A percentile compares a stretch with the other conserved stretches of the same genome.
phyloP scores from a whole-genome alignment of 495 filamentous ascomycete species.

The Hamigera avellanea region DNA sequence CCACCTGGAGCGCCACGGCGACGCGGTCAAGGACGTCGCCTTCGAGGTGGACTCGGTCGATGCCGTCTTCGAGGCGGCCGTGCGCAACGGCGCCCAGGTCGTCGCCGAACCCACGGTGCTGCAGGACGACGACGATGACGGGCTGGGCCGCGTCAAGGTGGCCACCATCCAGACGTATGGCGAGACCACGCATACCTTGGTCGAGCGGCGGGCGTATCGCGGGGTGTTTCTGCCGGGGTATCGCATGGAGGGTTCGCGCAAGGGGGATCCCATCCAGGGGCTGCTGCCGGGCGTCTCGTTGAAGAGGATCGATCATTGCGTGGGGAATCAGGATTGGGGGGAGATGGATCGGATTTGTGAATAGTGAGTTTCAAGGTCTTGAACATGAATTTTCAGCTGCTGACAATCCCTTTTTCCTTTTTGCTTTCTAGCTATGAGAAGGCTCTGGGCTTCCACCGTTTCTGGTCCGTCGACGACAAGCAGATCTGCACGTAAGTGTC shows the following conservation, averaged over 20 bases:
- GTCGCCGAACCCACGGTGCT: constrained; percentile 45
- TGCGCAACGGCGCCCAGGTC: constrained; percentile 53
- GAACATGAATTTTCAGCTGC: constrained; percentile 1
- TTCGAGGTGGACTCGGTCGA: constrained; percentile 83
- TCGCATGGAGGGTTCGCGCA: constrained; percentile 24
- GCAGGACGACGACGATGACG: constrained; percentile 36
- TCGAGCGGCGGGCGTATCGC: constrained; percentile 52
- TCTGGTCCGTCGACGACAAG: constrained; percentile 87
- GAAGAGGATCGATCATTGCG: constrained; percentile 77
- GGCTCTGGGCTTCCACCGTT: constrained; percentile 82
- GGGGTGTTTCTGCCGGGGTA: constrained; percentile 79
- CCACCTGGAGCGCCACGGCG: constrained; percentile 73
- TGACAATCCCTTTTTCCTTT: constrained; percentile 18
- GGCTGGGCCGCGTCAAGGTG: constrained; percentile 48
- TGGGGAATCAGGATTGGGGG: constrained; percentile 87
- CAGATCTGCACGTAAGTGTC: constrained; percentile 58
- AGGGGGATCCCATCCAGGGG: constrained; percentile 34
- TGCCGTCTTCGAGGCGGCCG: constrained; percentile 57
- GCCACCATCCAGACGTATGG: constrained; percentile 82
- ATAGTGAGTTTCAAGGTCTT: constrained; percentile 36
- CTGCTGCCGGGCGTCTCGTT: constrained; percentile 51
- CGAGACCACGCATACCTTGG: constrained; percentile 81
- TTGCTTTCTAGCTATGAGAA: constrained; percentile 54
- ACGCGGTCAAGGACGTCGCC: constrained; percentile 83
- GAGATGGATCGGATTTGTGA: constrained; percentile 76